phyloP scores from a whole-genome alignment of 176 grass and related monocot genomes.

The Aegilops umbellulata region DNA sequence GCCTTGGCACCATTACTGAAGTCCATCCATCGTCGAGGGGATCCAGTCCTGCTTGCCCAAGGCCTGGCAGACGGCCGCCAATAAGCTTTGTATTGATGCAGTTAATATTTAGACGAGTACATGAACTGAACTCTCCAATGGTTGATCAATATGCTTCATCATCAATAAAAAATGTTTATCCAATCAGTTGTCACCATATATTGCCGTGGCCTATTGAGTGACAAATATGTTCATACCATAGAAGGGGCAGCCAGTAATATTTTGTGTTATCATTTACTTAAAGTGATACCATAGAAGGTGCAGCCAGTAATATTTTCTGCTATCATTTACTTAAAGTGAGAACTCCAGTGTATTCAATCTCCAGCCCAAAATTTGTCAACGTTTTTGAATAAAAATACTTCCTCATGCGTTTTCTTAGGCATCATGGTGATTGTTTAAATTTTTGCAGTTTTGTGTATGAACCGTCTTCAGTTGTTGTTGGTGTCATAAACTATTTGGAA shows the following conservation, averaged over 20 bases:
- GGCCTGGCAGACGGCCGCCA: too few relatives aligned
- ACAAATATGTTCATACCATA: background rate
- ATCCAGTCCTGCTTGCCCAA: too few relatives aligned
- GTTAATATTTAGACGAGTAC: background rate
- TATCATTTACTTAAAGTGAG: slow-evolving; percentile 7
- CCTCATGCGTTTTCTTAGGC: background rate
- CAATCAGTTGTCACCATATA: slow-evolving; percentile 1
- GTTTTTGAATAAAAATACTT: background rate
- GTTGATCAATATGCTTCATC: background rate
- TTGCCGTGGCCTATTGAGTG: background rate
- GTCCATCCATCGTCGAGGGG: too few relatives aligned
- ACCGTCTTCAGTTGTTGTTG: slow-evolving; percentile 73
- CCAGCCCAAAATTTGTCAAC: background rate
- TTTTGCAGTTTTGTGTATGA: slow-evolving; percentile 91
- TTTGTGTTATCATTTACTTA: background rate
- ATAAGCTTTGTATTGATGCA: slow-evolving; percentile 14
- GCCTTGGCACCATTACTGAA: too few relatives aligned
- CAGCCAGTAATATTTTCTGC: background rate
- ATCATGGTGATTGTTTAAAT: background rate
- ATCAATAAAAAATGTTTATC: background rate
- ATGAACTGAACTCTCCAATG: background rate
- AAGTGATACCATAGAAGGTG: slow-evolving; percentile 6
- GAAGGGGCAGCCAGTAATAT: background rate
- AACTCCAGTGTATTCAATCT: background rate
- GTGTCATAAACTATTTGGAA: slow-evolving; percentile 83